These are phyloP conservation scores for Russula griseocarnosa DNA, from an alignment of 768 basidiomycete species.

Conservation along the genomic window DNA sequence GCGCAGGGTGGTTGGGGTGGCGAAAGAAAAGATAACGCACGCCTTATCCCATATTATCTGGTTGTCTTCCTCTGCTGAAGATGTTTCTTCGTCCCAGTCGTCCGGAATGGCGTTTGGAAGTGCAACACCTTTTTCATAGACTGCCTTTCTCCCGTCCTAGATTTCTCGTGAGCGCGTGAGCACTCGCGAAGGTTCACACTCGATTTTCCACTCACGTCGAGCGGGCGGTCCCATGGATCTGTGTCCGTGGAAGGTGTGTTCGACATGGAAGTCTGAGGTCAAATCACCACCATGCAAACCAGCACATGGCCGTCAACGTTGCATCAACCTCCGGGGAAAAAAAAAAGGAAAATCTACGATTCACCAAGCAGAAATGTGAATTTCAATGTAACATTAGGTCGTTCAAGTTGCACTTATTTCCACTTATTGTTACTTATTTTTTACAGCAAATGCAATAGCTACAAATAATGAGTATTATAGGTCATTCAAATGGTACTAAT, in stretches of 20 bases:
- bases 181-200: background rate
- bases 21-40: conserved; percentile 42
- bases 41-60: conserved; percentile 66
- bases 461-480: too few species aligned
- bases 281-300: conserved; percentile 4
- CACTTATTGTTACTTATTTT: too few species aligned
- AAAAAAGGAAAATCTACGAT: conserved; percentile 4
- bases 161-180: conserved; percentile 6
- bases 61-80: conserved; percentile 42
- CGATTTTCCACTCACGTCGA: conserved; percentile 14
- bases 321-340: background rate
- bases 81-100: conserved; percentile 59
- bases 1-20: background rate
- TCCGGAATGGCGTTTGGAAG: conserved; percentile 36
- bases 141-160: conserved; percentile 1
- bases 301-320: background rate
- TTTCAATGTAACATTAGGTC: background rate
- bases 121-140: background rate
- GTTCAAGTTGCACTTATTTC: too few species aligned
- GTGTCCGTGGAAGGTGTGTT: conserved; percentile 12
- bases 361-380: background rate
- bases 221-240: conserved; percentile 25
- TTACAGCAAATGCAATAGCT: too few species aligned
- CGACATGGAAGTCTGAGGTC: conserved; percentile 15
- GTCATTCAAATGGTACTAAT: too few species aligned